Conservation (phyloP, 1,284 basidiomycete genomes). For the Leccinum ponderosum region DNA sequence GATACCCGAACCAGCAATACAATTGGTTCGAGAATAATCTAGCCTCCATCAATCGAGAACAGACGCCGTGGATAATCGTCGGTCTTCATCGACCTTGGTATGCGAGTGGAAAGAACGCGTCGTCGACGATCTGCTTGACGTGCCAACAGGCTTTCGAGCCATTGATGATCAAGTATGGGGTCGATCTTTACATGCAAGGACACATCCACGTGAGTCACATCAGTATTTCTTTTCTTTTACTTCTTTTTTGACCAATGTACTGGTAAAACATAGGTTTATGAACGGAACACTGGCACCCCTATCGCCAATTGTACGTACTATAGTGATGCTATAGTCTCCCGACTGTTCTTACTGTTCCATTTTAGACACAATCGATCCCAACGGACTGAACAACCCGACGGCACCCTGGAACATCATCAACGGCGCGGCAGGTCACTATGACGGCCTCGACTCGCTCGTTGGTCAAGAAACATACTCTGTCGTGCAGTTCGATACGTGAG, state of each 20-base stretch:
- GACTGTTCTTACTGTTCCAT: not conserved
- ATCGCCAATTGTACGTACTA: conserved; percentile 28
- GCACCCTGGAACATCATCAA: conserved; percentile 33
- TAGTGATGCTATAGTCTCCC: not conserved
- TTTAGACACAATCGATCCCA: conserved; percentile 23
- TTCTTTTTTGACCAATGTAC: not conserved
- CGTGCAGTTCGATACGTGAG: conserved; percentile 19
- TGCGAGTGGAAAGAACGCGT: conserved; percentile 11
- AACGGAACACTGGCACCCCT: conserved; percentile 29
- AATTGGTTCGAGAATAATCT: conserved; percentile 30
- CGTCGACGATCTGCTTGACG: conserved; percentile 13
- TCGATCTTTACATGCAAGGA: conserved; percentile 34
- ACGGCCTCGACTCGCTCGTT: conserved; percentile 28
- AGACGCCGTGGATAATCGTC: conserved; percentile 30
- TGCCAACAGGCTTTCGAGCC: conserved; percentile 33
- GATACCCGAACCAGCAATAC: conserved; percentile 28
- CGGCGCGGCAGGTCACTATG: conserved; percentile 31
- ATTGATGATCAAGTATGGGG: conserved; percentile 33
- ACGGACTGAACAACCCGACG: conserved; percentile 26
- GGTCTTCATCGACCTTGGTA: conserved; percentile 34
- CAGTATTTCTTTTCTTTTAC: not conserved
- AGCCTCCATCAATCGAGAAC: conserved; percentile 21
- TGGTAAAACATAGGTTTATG: conserved; percentile 17
- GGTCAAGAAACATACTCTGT: conserved; percentile 7
- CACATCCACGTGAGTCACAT: conserved; percentile 20